These are phyloP conservation scores for Monilinia vaccinii-corymbosi DNA, from an alignment of 2,329 filamentous ascomycete species.

Conservation along the genomic window DNA sequence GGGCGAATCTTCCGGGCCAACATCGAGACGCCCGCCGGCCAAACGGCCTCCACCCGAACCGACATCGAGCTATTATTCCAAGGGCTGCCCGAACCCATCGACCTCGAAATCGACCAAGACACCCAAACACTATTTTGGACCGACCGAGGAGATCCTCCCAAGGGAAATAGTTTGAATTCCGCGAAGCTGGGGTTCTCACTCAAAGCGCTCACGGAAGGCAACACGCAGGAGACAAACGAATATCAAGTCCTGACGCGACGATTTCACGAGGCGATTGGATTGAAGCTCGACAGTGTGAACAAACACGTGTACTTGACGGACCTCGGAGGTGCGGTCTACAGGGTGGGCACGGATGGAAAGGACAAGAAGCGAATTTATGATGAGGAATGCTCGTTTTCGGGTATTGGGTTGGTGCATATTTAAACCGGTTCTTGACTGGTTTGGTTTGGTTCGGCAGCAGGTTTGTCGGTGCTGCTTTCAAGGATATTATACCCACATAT, in stretches of 20 bases:
- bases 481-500: no score
- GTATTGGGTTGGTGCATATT: not conserved
- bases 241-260: slow-evolving; percentile 28
- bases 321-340: slow-evolving; percentile 34
- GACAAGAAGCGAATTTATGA: slow-evolving; percentile 15
- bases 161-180: slow-evolving; percentile 44
- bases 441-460: no score
- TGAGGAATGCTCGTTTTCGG: slow-evolving; percentile 9
- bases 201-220: not conserved
- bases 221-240: slow-evolving; percentile 9
- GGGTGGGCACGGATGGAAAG: slow-evolving; percentile 28
- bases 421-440: not conserved
- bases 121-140: slow-evolving; percentile 47
- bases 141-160: slow-evolving; percentile 47
- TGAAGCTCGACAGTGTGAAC: slow-evolving; percentile 33
- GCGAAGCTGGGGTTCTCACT: slow-evolving; percentile 12
- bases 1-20: slow-evolving; percentile 45
- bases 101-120: slow-evolving; percentile 44
- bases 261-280: slow-evolving; percentile 39
- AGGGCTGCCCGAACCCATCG: slow-evolving; percentile 45
- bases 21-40: slow-evolving; percentile 32
- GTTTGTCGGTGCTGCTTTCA: no score
- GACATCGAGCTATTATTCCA: slow-evolving; percentile 29
- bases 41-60: slow-evolving; percentile 8
- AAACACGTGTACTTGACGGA: slow-evolving; percentile 34